Conservation (phyloP, 768 basidiomycete species). For the Candolleomyces efflorescens region DNA sequence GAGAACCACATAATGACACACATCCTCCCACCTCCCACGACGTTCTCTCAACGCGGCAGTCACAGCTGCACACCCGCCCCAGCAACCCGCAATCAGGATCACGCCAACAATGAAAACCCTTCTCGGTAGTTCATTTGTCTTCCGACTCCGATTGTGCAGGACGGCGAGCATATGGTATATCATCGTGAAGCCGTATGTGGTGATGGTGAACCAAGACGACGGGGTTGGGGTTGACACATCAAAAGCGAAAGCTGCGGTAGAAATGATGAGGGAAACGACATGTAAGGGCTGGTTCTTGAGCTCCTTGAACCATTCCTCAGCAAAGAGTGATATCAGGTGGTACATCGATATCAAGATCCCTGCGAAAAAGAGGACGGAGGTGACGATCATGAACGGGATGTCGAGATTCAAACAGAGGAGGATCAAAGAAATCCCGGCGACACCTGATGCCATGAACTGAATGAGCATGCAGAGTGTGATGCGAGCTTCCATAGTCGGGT, state of each 20-base stretch:
- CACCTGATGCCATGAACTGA: neutral
- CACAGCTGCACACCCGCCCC: neutral
- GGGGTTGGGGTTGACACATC: neutral
- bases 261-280: neutral
- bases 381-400: neutral
- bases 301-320: neutral
- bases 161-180: slow-evolving; percentile 2
- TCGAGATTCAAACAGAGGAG: neutral
- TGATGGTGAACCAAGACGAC: slow-evolving; percentile 1
- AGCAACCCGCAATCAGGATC: neutral
- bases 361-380: neutral
- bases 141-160: neutral
- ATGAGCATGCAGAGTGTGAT: slow-evolving; percentile 1
- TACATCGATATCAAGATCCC: slow-evolving; percentile 1
- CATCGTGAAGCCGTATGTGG: neutral
- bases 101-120: neutral
- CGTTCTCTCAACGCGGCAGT: neutral
- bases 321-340: neutral
- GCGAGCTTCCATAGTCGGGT: neutral
- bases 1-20: neutral
- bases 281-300: neutral
- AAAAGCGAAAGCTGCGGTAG: neutral
- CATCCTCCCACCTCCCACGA: neutral
- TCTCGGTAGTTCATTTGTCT: neutral
- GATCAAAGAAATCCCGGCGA: neutral